Percentiles rank a stretch among this genome's conserved stretches.
These are phyloP conservation scores for Scolecobasidium constrictum DNA, from an alignment of 2,329 filamentous ascomycete genomes.

Conservation along the genomic window DNA sequence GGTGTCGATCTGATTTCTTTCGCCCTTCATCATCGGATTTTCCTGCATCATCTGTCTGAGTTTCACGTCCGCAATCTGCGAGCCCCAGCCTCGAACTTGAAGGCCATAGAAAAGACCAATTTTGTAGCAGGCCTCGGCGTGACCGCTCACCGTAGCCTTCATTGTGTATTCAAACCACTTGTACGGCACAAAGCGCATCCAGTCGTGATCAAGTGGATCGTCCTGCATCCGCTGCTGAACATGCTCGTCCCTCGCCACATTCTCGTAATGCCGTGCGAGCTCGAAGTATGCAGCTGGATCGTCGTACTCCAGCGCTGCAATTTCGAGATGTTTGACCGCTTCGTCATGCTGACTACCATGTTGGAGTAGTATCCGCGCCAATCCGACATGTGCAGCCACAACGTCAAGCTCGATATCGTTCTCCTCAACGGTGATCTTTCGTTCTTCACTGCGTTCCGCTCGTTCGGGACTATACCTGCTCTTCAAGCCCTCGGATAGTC, in stretches of 20 bases:
- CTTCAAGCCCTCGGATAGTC: neutral
- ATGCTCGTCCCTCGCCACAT: neutral
- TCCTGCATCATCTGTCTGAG: too few relatives aligned
- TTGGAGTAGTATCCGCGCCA: neutral
- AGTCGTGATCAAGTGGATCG: neutral
- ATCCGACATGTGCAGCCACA: neutral
- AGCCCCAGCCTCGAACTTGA: neutral
- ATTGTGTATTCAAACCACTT: conserved; percentile 8
- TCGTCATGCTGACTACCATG: neutral
- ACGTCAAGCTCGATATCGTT: conserved; percentile 2
- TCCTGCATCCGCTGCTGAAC: neutral
- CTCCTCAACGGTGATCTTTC: neutral
- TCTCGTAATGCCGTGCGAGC: neutral
- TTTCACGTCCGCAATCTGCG: neutral
- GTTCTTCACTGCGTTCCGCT: neutral
- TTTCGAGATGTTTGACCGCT: neutral
- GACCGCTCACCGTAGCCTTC: conserved; percentile 3
- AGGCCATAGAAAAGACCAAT: neutral
- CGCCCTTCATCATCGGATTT: too few relatives aligned
- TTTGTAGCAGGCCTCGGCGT: neutral
- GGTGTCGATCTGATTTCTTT: too few relatives aligned
- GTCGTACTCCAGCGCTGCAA: conserved; percentile 4
- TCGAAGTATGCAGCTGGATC: conserved; percentile 1
- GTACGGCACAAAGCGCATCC: neutral
- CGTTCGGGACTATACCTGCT: neutral